These are phyloP conservation scores for Rhypophila decipiens DNA, from an alignment of 495 filamentous ascomycete species.

Conservation along the genomic window DNA sequence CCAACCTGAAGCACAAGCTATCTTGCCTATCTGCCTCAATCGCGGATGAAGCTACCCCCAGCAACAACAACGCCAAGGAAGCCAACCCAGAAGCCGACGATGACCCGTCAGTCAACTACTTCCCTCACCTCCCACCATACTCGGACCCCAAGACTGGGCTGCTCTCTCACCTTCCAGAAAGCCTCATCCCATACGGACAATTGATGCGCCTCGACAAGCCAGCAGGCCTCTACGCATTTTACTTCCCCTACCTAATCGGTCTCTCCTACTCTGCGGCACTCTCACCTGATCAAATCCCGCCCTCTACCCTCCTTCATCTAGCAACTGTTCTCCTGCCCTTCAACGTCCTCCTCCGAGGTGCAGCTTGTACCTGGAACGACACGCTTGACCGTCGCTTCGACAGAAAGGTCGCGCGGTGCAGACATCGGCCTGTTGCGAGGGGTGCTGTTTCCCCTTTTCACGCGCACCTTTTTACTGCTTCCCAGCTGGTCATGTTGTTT, in stretches of 20 bases:
- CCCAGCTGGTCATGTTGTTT: constrained; percentile 12
- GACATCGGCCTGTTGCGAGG: constrained; percentile 34
- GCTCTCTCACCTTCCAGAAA: constrained; percentile 15
- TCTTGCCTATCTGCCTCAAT: too few relatives aligned
- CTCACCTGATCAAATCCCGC: background rate
- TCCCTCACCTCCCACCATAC: constrained; percentile 1
- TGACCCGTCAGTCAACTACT: too few relatives aligned
- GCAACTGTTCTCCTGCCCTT: constrained; percentile 1
- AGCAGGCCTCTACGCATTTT: constrained; percentile 29
- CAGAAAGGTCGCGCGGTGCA: constrained; percentile 28
- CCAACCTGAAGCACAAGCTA: too few relatives aligned
- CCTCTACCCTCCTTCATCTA: background rate
- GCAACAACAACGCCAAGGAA: too few relatives aligned
- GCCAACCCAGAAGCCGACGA: too few relatives aligned
- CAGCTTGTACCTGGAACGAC: constrained; percentile 36
- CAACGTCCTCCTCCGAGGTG: constrained; percentile 10
- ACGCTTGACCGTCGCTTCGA: constrained; percentile 37
- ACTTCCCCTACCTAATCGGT: constrained; percentile 28
- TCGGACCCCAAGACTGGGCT: constrained; percentile 2
- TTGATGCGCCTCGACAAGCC: constrained; percentile 37
- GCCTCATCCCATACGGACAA: constrained; percentile 34
- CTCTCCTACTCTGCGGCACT: constrained; percentile 20
- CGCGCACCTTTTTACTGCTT: constrained; percentile 26
- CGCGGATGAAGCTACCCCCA: too few relatives aligned
- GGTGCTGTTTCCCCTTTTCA: constrained; percentile 32